A percentile compares a stretch with the other conserved stretches of the same genome.
phyloP scores from a whole-genome alignment of 495 filamentous ascomycete genomes.

The Penicillium robsamsonii region DNA sequence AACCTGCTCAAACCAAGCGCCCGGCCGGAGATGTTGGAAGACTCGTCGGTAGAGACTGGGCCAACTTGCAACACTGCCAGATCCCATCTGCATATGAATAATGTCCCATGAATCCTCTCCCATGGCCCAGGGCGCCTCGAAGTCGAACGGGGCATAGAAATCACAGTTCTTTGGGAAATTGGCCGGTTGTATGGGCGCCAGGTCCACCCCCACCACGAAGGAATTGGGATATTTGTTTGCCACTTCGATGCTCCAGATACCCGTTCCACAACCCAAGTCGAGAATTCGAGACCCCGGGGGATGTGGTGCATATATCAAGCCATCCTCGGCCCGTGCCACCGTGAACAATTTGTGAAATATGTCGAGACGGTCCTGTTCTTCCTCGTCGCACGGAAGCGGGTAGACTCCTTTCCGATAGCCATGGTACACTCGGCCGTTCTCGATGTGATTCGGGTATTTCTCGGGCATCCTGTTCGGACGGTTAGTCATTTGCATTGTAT shows the following conservation, averaged over 20 bases:
- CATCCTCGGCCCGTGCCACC: constrained; percentile 59
- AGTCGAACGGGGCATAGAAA: constrained; percentile 68
- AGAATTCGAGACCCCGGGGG: constrained; percentile 57
- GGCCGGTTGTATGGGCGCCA: constrained; percentile 77
- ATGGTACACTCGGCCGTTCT: constrained; percentile 52
- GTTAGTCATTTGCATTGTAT: constrained; percentile 20
- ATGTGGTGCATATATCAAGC: constrained; percentile 52
- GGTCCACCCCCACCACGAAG: constrained; percentile 71
- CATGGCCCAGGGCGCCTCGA: constrained; percentile 77
- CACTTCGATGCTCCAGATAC: constrained; percentile 89
- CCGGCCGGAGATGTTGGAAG: constrained; percentile 77
- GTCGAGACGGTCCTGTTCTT: constrained; percentile 73
- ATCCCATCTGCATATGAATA: constrained; percentile 79
- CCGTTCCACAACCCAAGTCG: constrained; percentile 85
- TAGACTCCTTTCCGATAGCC: constrained; percentile 49
- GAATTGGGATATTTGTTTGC: constrained; percentile 63
- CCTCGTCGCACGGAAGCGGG: constrained; percentile 53
- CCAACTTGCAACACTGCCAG: constrained; percentile 80
- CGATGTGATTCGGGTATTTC: constrained; percentile 33
- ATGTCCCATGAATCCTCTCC: constrained; percentile 78
- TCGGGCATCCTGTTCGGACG: constrained; percentile 34
- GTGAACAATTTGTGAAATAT: constrained; percentile 74
- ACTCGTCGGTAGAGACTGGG: constrained; percentile 67
- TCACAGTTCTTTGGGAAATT: constrained; percentile 67
- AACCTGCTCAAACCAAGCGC: constrained; percentile 85